Evolutionary conservation across 139 green algal genomes (phyloP), one percentile per base, ranked within the genome.

Genomic region (Monoraphidium neglectum): DNA sequence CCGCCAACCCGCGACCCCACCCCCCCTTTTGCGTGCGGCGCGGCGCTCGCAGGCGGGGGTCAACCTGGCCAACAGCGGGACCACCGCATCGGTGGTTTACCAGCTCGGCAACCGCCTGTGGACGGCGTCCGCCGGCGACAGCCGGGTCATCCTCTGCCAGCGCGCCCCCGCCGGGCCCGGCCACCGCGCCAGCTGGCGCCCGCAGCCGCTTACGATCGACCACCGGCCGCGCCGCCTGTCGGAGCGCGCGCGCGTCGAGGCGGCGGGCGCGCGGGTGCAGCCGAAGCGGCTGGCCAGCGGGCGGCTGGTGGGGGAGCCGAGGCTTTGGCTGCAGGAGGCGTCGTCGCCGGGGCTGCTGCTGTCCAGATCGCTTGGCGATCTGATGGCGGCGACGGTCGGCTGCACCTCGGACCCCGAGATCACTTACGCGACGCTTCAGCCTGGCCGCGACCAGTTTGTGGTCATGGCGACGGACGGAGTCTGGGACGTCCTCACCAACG

Each of bases 401-500:
- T 90, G 85, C 79, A 87, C 82, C n/a, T 71, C 76, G 3, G 74
- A 81, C 60, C 85, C 85, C 2, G 85, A 90, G 70, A 62, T 90
- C 33, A 75, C 83, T 6, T 83, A 78, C 68, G 72, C 75, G 23
- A 82, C 78, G 4, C 78, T 89, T 30, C 36, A 76, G 32, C 78
- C 75, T 3, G 46, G 53, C 35, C 46, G 81, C 23, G 81, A 90
- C 54, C 64, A 71, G 47, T 82, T 77, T 59, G 63, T 90, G 56
- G 68, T 88, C 15, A 80, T 90, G n/a, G 85, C 85, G 32, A 76
- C 46, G 4, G 85, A 90, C 51, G 85, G 85, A 18, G 76, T 90
- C 8, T 90, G 85, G 85, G 85, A 90, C 60, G 85, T 90, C 64
- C 79, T 90, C 23, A 81, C 32, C 24, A 86, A 90, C 54, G 78